phyloP scores from a whole-genome alignment of 768 basidiomycete species.

The Gymnopilus dilepis region DNA sequence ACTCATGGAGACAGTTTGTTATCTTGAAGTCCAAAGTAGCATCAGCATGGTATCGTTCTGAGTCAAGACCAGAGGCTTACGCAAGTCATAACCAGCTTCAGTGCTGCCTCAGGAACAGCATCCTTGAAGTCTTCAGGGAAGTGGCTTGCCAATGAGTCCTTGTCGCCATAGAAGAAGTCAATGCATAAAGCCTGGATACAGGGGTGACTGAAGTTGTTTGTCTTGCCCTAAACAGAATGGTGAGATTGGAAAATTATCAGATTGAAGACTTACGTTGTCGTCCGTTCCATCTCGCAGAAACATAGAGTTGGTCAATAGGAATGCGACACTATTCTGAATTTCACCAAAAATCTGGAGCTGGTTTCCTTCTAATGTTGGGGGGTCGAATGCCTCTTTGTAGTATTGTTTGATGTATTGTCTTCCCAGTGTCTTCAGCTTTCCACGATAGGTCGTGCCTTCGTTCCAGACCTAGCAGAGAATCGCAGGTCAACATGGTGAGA shows the following conservation, averaged over 20 bases:
- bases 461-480: background rate
- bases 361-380: background rate
- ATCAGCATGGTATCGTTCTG: background rate
- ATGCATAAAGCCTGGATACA: background rate
- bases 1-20: background rate
- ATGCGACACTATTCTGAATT: background rate
- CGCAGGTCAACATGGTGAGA: background rate
- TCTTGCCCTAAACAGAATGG: background rate
- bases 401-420: background rate
- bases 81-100: background rate
- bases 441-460: background rate
- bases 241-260: background rate
- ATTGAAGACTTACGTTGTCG: background rate
- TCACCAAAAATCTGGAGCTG: background rate
- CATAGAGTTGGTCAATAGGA: background rate
- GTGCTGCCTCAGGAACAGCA: background rate
- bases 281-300: background rate
- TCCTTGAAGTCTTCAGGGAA: background rate
- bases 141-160: background rate
- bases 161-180: background rate
- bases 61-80: background rate
- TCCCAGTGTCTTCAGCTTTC: background rate
- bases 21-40: background rate
- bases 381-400: background rate
- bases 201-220: background rate